Conservation (phyloP, 306 rosid genomes). For the Corylus heterophylla region DNA sequence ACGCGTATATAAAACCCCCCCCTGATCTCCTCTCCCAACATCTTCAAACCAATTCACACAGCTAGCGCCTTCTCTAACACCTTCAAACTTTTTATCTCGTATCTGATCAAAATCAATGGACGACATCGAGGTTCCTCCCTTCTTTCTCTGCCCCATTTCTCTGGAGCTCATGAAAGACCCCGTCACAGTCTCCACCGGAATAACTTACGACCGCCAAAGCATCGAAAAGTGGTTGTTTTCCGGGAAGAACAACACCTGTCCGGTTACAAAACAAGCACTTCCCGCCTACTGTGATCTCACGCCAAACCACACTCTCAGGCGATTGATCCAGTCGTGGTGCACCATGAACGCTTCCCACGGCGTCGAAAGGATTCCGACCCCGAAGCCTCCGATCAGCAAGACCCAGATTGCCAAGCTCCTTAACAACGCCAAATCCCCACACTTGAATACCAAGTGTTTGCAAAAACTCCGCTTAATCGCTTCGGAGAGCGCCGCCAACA, state of each 20-base stretch:
- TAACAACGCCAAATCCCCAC: constrained; percentile 44
- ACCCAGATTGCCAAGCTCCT: constrained; percentile 48
- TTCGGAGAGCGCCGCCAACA: constrained; percentile 56
- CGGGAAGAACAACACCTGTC: constrained; percentile 53
- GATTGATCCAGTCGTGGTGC: constrained; percentile 88
- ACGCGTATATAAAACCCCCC: constrained; percentile 24
- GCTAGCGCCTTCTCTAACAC: not conserved
- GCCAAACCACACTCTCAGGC: constrained; percentile 89
- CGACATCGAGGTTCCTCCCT: constrained; percentile 70
- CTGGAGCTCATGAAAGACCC: constrained; percentile 89
- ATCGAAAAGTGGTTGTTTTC: constrained; percentile 84
- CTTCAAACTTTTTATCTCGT: not conserved
- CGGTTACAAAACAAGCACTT: constrained; percentile 63
- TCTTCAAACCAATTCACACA: constrained; percentile 34
- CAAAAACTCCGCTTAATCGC: constrained; percentile 56
- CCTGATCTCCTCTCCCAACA: constrained; percentile 1
- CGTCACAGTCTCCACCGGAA: constrained; percentile 68
- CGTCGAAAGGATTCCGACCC: constrained; percentile 74
- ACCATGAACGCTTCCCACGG: constrained; percentile 72
- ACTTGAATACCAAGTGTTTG: constrained; percentile 38
- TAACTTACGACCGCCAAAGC: constrained; percentile 76
- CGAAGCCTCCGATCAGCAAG: constrained; percentile 60
- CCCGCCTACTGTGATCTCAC: constrained; percentile 45
- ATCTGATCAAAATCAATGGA: constrained; percentile 40
- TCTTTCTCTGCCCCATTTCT: constrained; percentile 77